Evolutionary conservation across 306 rosid species (phyloP).

Genomic region (Potentilla sterilis): DNA sequence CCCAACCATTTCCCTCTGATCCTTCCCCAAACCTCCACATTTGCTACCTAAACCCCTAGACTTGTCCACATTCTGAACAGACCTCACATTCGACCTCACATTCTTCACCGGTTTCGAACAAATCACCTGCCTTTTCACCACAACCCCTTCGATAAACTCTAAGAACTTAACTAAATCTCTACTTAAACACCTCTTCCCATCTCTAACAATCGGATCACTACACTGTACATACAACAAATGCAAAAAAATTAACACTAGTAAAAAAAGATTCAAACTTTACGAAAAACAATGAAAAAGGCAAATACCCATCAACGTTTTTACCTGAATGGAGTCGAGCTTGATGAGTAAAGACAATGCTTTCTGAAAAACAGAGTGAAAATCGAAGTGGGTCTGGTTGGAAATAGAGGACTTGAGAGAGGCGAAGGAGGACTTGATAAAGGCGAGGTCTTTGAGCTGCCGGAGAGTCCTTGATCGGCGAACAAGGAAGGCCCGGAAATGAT

Average conservation of each 20-base stretch:
- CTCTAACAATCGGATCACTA: conserved; percentile 61
- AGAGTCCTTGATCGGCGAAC: conserved; percentile 84
- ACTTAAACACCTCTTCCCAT: conserved; percentile 60
- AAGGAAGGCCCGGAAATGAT: conserved; percentile 82
- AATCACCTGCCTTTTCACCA: conserved; percentile 43
- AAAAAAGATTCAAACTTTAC: background rate
- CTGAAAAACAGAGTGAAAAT: conserved; percentile 50
- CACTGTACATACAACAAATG: conserved; percentile 34
- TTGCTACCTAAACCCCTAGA: conserved; percentile 31
- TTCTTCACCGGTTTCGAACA: conserved; percentile 40
- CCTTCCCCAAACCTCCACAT: conserved; percentile 28
- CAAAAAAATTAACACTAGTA: background rate
- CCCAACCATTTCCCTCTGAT: conserved; percentile 51
- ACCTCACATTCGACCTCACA: conserved; percentile 22
- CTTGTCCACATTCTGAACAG: conserved; percentile 37
- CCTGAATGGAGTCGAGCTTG: conserved; percentile 73
- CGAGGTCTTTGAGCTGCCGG: conserved; percentile 73
- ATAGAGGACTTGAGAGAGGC: conserved; percentile 51
- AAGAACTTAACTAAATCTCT: conserved; percentile 66
- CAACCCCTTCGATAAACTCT: conserved; percentile 64
- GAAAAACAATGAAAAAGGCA: background rate
- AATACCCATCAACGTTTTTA: conserved; percentile 26
- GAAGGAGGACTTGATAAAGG: conserved; percentile 58
- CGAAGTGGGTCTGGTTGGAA: conserved; percentile 37
- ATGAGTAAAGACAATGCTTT: conserved; percentile 64